Conservation (phyloP, 495 filamentous ascomycete genomes). For the Lasiosphaeria miniovina region DNA sequence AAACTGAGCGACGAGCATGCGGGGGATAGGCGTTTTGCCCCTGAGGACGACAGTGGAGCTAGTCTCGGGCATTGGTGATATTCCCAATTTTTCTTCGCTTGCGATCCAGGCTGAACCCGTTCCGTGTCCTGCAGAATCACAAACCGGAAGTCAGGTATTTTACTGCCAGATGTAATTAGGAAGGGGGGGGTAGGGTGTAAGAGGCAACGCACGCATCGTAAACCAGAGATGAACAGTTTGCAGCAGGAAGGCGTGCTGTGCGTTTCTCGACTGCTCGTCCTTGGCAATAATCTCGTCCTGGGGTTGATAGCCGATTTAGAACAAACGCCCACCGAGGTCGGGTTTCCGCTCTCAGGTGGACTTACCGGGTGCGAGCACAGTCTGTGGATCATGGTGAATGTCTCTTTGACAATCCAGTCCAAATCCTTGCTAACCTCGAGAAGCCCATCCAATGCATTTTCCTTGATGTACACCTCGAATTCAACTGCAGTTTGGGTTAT, state of each 20-base stretch:
- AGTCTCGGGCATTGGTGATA: slow-evolving; percentile 20
- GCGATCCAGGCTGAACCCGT: slow-evolving; percentile 38
- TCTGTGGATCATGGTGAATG: slow-evolving; percentile 23
- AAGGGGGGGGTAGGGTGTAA: not conserved
- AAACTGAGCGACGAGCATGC: slow-evolving; percentile 49
- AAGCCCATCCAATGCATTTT: slow-evolving; percentile 24
- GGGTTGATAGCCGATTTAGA: not conserved
- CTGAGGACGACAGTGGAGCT: slow-evolving; percentile 18
- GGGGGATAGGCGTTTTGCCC: slow-evolving; percentile 32
- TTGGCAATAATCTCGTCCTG: not conserved
- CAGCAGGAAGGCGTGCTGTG: slow-evolving; percentile 26
- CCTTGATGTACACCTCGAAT: slow-evolving; percentile 33
- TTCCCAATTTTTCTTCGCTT: slow-evolving; percentile 33
- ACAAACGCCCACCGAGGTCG: not conserved
- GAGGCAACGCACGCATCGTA: slow-evolving; percentile 35
- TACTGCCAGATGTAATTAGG: slow-evolving; percentile 2
- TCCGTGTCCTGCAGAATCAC: slow-evolving; percentile 16
- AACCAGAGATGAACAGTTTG: slow-evolving; percentile 40
- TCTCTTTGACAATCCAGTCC: slow-evolving; percentile 16
- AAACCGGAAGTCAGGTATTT: too few relatives aligned
- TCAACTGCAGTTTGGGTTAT: slow-evolving; percentile 29
- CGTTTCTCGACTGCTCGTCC: not conserved
- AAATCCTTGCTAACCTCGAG: slow-evolving; percentile 13
- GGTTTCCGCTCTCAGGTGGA: not conserved
- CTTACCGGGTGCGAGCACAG: slow-evolving; percentile 22